Percentiles rank a stretch among this genome's conserved stretches.
Evolutionary conservation across 2,329 filamentous ascomycete species (phyloP).

Genomic region (Aspergillus melleus): DNA sequence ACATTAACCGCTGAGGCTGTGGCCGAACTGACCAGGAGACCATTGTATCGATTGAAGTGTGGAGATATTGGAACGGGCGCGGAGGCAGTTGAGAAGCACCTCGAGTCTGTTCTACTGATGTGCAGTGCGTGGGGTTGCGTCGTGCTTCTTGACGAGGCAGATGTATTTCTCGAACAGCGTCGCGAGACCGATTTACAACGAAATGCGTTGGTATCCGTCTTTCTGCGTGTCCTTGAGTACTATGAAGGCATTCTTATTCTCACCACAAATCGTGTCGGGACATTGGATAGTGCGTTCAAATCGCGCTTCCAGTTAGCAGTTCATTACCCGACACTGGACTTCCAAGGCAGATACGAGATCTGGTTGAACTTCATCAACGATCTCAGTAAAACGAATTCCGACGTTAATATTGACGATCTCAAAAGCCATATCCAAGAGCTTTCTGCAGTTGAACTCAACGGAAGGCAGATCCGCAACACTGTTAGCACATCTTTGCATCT

Average conservation of each 20-base stretch:
- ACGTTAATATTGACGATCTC: too few species aligned
- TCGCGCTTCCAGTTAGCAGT: neutral
- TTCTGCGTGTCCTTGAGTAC: neutral
- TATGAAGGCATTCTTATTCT: neutral
- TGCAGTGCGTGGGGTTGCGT: neutral
- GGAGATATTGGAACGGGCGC: neutral
- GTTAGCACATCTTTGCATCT: too few species aligned
- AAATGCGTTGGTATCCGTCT: neutral
- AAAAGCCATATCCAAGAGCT: too few species aligned
- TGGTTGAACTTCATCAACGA: too few species aligned
- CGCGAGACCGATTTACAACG: neutral
- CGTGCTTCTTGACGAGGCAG: neutral
- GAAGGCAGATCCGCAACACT: too few species aligned
- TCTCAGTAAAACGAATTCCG: too few species aligned
- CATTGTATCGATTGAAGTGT: neutral
- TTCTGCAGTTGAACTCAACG: too few species aligned
- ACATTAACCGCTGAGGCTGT: constrained; percentile 1
- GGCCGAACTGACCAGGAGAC: neutral
- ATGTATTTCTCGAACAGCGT: neutral
- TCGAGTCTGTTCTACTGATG: neutral
- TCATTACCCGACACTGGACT: too few species aligned
- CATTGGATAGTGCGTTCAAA: neutral
- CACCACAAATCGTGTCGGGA: neutral
- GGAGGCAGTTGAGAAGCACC: neutral
- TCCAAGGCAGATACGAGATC: too few species aligned